Base-by-base conservation (phyloP, 2,329 filamentous ascomycete genomes). In the Nemania bipapillata region DNA sequence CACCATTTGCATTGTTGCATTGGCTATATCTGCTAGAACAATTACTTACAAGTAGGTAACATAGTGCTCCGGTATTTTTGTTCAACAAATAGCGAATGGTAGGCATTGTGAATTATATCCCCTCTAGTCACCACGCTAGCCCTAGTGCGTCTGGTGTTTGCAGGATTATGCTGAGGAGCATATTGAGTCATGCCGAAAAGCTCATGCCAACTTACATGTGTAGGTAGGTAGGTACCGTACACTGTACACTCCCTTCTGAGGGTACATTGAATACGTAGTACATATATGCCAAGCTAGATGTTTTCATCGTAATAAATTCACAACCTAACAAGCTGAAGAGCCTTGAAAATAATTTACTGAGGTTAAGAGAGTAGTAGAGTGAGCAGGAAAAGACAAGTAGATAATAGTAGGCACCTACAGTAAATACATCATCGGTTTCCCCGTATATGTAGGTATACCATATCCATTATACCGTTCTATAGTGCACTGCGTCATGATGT, bases 181-280 rank as follows among this genome's bases (percentile, higher is more conserved):
- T 52, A 54, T 63, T 67, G 65, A 67, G 65, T 63, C 65, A 67
- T 63, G 56, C 59, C 59, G 54, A 54, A 45, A n/a, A 67, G 56
- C 45, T 59, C 22, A 12, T 37, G 24, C 35, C 26, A 30, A 45
- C 26, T 22, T 35, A 61, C 42, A 37, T 52, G 37, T 5, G 12
- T 50, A 55, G 37, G 49, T 26, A 35, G 17, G 11, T 24, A 57
- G 32, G 11, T 35, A 35, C 5, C 32, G 32, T 35, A n/a, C n/a
- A n/a, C 32, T 5, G 37, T 42, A 42, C 12, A 2, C n/a, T 17
- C 5, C 11, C 5, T 17, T 17, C 37, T 12, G n/a, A 17, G 11
- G 11, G 11, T 42, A 42, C 37, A 42, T 15, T 17, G 15, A 12
- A 11, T 35, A 35, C 11, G 9, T 40, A 40, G 37, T 40, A 40